A percentile compares a stretch with the other conserved stretches of the same genome.
These are phyloP conservation scores for Leishmania martiniquensis DNA, from an alignment of 208 protist genomes.

Conservation along the genomic window DNA sequence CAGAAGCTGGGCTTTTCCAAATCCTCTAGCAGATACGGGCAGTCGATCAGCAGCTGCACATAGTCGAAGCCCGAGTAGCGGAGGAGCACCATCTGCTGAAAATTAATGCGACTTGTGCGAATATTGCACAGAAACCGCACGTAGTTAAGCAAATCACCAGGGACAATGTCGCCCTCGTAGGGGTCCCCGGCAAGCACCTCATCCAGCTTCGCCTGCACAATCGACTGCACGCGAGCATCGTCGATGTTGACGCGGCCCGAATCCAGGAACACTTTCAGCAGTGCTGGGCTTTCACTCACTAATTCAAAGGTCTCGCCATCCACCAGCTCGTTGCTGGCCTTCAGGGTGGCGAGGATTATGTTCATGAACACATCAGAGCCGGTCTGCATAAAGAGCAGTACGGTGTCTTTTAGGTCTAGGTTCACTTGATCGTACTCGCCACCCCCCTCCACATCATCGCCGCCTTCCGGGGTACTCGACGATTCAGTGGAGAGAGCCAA, in stretches of 20 bases:
- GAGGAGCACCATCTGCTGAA: slow-evolving; percentile 68
- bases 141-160: slow-evolving; percentile 62
- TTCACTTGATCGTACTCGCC: slow-evolving; percentile 37
- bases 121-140: slow-evolving; percentile 64
- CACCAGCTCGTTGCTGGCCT: slow-evolving; percentile 52
- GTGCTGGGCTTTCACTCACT: slow-evolving; percentile 49
- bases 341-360: slow-evolving; percentile 85
- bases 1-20: slow-evolving; percentile 29
- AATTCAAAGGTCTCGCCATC: slow-evolving; percentile 64
- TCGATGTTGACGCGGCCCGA: slow-evolving; percentile 63
- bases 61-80: slow-evolving; percentile 86
- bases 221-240: slow-evolving; percentile 52
- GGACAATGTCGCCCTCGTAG: slow-evolving; percentile 44
- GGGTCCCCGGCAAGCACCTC: slow-evolving; percentile 51
- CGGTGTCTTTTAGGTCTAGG: slow-evolving; percentile 75
- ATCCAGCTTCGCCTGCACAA: slow-evolving; percentile 81
- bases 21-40: slow-evolving; percentile 63
- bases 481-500: slow-evolving; percentile 11
- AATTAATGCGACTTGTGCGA: slow-evolving; percentile 56
- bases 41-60: slow-evolving; percentile 74
- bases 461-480: slow-evolving; percentile 7
- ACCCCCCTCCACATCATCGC: slow-evolving; percentile 4
- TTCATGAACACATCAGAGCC: slow-evolving; percentile 75
- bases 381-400: slow-evolving; percentile 76
- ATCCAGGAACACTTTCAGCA: slow-evolving; percentile 68